Conservation (phyloP, 2,329 filamentous ascomycete species). For the Ophiosphaerella korrae region DNA sequence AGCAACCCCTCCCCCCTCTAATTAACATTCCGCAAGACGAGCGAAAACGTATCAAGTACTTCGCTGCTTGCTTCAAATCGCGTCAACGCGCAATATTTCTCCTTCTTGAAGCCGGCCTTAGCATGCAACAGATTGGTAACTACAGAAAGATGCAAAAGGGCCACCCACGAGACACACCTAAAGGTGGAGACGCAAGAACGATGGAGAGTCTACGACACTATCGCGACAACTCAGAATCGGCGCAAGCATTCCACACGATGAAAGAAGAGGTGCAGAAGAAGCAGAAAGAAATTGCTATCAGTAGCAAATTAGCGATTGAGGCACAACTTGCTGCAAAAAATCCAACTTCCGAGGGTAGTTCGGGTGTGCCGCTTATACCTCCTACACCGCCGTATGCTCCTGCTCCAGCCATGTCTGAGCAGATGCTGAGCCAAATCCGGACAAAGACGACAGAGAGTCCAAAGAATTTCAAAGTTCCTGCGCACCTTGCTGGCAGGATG, state of each 20-base stretch:
- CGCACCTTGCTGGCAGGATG: constrained; percentile 22
- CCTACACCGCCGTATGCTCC: constrained; percentile 17
- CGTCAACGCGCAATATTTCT: constrained; percentile 37
- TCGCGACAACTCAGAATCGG: constrained; percentile 27
- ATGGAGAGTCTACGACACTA: constrained; percentile 30
- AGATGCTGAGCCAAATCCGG: constrained; percentile 14
- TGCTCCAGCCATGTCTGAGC: constrained; percentile 8
- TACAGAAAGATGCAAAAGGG: constrained; percentile 30
- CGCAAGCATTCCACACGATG: constrained; percentile 18
- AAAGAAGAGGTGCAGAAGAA: constrained; percentile 27
- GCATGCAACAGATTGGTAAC: constrained; percentile 31
- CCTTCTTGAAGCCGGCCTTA: constrained; percentile 39
- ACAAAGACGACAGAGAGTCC: constrained; percentile 1
- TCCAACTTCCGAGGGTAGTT: constrained; percentile 7
- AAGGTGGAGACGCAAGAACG: constrained; percentile 7
- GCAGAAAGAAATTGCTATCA: constrained; percentile 34
- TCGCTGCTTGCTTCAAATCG: constrained; percentile 38
- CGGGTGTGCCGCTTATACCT: constrained; percentile 33
- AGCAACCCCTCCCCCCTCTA: constrained; percentile 31
- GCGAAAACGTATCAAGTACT: constrained; percentile 29
- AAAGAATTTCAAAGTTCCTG: constrained; percentile 24
- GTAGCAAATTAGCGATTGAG: constrained; percentile 29
- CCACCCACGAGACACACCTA: constrained; percentile 29
- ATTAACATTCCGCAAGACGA: constrained; percentile 38
- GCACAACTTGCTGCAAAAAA: constrained; percentile 23